Conservation (phyloP, 2,329 filamentous ascomycete species). For the Emmonsiellopsis sp. region DNA sequence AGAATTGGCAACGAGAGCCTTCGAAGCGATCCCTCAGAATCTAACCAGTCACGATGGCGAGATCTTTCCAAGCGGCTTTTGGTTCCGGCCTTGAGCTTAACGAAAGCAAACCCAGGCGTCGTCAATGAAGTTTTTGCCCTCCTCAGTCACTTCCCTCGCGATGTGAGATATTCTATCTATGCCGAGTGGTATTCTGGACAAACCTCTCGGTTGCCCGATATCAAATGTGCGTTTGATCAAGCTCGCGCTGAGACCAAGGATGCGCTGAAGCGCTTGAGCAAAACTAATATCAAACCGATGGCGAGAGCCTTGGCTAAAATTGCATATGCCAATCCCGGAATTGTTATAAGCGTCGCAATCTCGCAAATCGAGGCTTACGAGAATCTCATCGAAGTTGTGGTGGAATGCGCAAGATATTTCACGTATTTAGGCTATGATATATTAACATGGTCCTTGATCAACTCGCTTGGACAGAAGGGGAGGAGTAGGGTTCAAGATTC, state of each 20-base stretch:
- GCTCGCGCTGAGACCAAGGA: slow-evolving; percentile 72
- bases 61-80: slow-evolving; percentile 74
- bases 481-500: slow-evolving; percentile 53
- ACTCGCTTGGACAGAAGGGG: slow-evolving; percentile 51
- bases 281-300: slow-evolving; percentile 78
- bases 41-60: slow-evolving; percentile 71
- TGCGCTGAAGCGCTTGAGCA: slow-evolving; percentile 79
- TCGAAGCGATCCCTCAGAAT: slow-evolving; percentile 56
- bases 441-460: slow-evolving; percentile 84
- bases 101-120: slow-evolving; percentile 71
- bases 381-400: slow-evolving; percentile 89
- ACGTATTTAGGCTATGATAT: slow-evolving; percentile 89
- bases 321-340: slow-evolving; percentile 80
- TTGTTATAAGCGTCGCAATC: slow-evolving; percentile 83
- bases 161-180: slow-evolving; percentile 78
- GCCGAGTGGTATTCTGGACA: slow-evolving; percentile 83
- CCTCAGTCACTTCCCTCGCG: slow-evolving; percentile 66
- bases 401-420: slow-evolving; percentile 91
- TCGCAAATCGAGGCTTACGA: slow-evolving; percentile 88
- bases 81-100: slow-evolving; percentile 81
- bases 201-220: slow-evolving; percentile 65
- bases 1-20: slow-evolving; percentile 74
- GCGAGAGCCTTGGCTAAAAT: slow-evolving; percentile 83
- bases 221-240: slow-evolving; percentile 68
- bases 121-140: slow-evolving; percentile 83